Evolutionary conservation across 805 yeast species (phyloP), one percentile per base, ranked within the genome.

Genomic region (Metschnikowia shivogae): DNA sequence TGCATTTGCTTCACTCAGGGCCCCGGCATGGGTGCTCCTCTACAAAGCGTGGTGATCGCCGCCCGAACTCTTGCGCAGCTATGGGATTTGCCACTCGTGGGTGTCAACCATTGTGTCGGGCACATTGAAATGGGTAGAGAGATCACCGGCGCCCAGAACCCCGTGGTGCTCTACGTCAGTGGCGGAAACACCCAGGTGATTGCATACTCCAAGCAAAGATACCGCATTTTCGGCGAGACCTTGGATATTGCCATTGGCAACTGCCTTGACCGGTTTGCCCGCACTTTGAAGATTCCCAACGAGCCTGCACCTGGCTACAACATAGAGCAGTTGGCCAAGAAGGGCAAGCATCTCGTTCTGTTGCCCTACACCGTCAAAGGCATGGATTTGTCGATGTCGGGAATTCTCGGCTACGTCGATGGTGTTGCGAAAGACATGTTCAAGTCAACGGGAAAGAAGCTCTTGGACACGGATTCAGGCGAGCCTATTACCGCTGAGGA

Each of bases 81-180:
- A 53, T 89, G 96, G 95, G 62, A 77, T 2, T 67, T 86, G 19
- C 98, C 99, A 0, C 64, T 93, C 28, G 84, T 93, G 6, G 98
- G 98, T 0, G 99, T 93, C 3, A 93, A 93, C 59, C 99, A 93
- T 64, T 93, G 99, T 65, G 81, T 93, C 31, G 99, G 99, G 1
- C 99, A 93, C 64, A 93, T 93, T 49, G 99, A 93, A 63, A 93
- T 93, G 99, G 99, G 99, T 10, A 73, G 99, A 48, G 98, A 92
- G 60, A 92, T 93, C 60, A 93, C 99, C 0, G 95, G 93, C n/a
- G 98, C 98, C 0, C 76, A 74, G n/a, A 92, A 93, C 59, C 99
- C 99, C 0, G 98, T 93, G 39, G 99, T 93, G 8, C 71, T 93
- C 42, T 93, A 93, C 59, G 99, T 93, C 9, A 87, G 96, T 63